Evolutionary conservation across 2,329 filamentous ascomycete species (phyloP), one percentile per base, ranked within the genome.

Genomic region (Cladophialophora chaetospira): DNA sequence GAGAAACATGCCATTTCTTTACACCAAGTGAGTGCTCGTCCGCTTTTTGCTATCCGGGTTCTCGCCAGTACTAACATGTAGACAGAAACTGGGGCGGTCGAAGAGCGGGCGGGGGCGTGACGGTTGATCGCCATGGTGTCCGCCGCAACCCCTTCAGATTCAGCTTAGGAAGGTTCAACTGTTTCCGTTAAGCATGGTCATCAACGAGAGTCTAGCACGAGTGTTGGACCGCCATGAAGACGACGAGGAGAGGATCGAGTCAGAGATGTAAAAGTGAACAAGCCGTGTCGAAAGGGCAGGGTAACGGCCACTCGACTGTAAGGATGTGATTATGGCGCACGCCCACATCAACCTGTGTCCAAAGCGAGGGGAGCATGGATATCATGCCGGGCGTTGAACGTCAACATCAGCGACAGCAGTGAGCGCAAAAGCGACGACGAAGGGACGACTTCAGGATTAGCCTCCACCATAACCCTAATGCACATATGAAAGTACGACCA

Each of bases 41-140:
- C n/a, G 11, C 15, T 4, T 6, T 17, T 19, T 6, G 15, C 23
- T 10, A 8, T 46, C 19, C 2, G 13, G n/a, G 29, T 33, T 8
- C 29, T 23, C 11, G 13, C 4, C 17, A 25, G 11, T 47, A 13
- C 36, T 51, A 23, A 51, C 10, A 3, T 4, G 9, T 3, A 31
- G 15, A 28, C 23, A 51, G 48, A 31, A 63, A 62, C 45, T 70
- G 71, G 62, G 73, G 72, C 42, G 67, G 68, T 17, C 65, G 67
- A 55, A 68, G 71, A 35, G 67, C 67, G 11, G 79, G 78, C 51
- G 80, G 77, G 31, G 79, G 77, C 58, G 67, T 83, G 49, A 71
- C 77, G 9, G 78, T 78, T 57, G 78, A 82, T 70, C 76, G 76
- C 63, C 74, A 82, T 64, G 81, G 81, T 49, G 70, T 77, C 1